Conservation (phyloP, 371 early-diverging fungal genomes). For the Smittium mucronatum region DNA sequence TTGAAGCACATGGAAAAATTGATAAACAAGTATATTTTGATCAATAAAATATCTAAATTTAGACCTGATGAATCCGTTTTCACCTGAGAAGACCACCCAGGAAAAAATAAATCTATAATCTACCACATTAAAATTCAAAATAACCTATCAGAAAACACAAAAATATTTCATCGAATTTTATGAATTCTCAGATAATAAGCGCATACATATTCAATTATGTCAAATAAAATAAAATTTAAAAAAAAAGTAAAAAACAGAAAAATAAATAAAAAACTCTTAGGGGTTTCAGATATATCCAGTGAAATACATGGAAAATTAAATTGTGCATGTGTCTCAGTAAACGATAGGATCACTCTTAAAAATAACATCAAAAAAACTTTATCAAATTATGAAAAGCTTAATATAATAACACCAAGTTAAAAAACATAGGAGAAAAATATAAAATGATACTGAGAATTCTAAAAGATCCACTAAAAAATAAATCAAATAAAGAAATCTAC, state of each 20-base stretch:
- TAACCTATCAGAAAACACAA: not conserved
- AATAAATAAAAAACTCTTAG: not conserved
- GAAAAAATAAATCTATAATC: not conserved
- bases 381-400: not conserved
- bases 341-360: not conserved
- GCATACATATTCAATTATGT: not conserved
- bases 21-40: not conserved
- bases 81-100: not conserved
- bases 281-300: not conserved
- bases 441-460: not conserved
- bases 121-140: not conserved
- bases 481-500: not conserved
- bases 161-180: not conserved
- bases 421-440: not conserved
- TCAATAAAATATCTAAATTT: not conserved
- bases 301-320: not conserved
- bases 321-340: not conserved
- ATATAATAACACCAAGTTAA: not conserved
- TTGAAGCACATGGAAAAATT: not conserved
- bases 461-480: not conserved
- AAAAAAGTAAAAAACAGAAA: not conserved
- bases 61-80: not conserved
- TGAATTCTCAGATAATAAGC: not conserved
- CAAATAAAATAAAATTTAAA: not conserved
- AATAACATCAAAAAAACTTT: not conserved